Evolutionary conservation across 1,139 yeast genomes (phyloP), one percentile per base, ranked within the genome.

Genomic region (Saccharomyces hybrid): DNA sequence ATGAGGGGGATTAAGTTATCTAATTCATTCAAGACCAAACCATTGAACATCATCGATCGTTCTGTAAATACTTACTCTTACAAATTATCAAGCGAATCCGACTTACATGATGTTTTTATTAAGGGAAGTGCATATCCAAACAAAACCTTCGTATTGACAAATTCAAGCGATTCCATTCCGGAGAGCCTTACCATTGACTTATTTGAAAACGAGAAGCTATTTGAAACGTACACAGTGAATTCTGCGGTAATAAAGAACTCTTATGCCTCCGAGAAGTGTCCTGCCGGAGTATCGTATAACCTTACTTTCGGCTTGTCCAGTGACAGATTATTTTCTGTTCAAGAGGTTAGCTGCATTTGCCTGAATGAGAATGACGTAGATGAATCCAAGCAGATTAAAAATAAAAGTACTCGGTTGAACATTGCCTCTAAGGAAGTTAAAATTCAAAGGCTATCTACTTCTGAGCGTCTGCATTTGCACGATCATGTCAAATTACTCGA

Each of bases 1-100:
- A 74, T 87, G 50, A 80, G 90, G 58, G 98, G 95, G 13, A 86
- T 90, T 52, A 79, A 77, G 16, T 66, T 83, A 25, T 79, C 85
- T 29, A 78, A 79, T 49, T 78, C 81, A 61, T 84, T 84, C 68
- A 80, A 82, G 61, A 77, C 86, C 8, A 83, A 81, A 62, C 66
- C 69, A 9, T 77, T 89, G 52, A 73, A 76, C 26, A 76, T 89
- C 6, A 68, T 79, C 48, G 97, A 89, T 58, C 80, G 79, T 55
- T 71, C 80, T 16, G 74, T 68, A 55, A 73, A 70, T 54, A 73
- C 75, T 56, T 83, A 75, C 65, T 76, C 73, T 54, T 59, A 75
- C 13, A 64, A 59, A 9, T 57, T 76, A 14, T 72, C 75, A 60
- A 75, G 68, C 31, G 68, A 71, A 50, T 73, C 59, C 27, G 55